Evolutionary conservation across 2,329 filamentous ascomycete genomes (phyloP), one percentile per base, ranked within the genome.

Genomic region (Chalaropsis thielavioides): DNA sequence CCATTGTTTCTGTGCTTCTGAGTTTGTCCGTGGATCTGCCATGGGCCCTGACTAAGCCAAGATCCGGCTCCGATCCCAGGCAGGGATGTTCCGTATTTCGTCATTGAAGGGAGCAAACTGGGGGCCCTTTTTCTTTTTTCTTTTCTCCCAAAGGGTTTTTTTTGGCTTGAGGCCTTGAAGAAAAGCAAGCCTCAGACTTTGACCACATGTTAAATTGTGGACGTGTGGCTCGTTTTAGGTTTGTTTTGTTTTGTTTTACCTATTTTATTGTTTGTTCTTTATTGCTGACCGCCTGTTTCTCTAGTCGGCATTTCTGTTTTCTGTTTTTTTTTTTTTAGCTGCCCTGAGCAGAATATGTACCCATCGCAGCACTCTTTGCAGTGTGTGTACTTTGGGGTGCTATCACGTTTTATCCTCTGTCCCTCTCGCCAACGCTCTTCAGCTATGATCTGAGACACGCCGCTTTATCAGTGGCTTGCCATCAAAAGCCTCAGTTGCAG

Each of bases 261-360:
- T 4, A 19, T 31, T 38, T 58, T 19, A 58, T 58, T 35, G 51
- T 5, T 17, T 17, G 13, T 19, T 31, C 24, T 35, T 15, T 10
- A n/a, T n/a, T 58, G 15, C 54, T 58, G 54, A 58, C 54, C 54
- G 17, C 54, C 54, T 58, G 54, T 35, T 51, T 51, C 4, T 58
- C 27, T 8, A 17, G 8, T n/a, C 7, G 15, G 10, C n/a, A 27
- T 19, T n/a, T 35, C 27, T 4, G 27, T 35, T 17, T n/a, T 35
- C 27, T 4, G 27, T 35, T 17, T n/a, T n/a, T n/a, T n/a, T n/a
- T n/a, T n/a, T n/a, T 56, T 56, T 31, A 35, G 24, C 22, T 3
- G 51, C 15, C 31, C 43, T 19, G 43, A 46, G 43, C n/a, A 38
- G 8, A 38, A 38, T 38, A 38, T 6, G 35, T 38, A 8, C 31